Evolutionary conservation across 1,284 basidiomycete species (phyloP), one percentile per base, ranked within the genome.

Genomic region (Rhodotorula sp.): DNA sequence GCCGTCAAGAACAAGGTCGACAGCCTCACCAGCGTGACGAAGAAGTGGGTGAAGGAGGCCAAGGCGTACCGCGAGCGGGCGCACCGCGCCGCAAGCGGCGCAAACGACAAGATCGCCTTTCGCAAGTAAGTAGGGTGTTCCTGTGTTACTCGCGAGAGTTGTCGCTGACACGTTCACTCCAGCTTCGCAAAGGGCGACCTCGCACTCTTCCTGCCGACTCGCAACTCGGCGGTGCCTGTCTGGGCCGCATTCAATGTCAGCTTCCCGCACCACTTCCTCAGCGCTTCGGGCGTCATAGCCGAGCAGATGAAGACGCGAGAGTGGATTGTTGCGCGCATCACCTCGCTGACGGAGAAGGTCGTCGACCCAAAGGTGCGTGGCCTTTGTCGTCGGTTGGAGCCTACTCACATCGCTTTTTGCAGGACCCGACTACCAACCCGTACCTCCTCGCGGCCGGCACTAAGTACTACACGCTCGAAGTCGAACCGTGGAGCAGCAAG

Each of bases 21-120:
- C 32, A 60, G 70, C 27, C 74, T 81, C 46, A 76, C 90, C 32
- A 87, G 87, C 10, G 87, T 90, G n/a, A 90, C 94, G 64, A 89
- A 91, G 68, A 96, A 94, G 80, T 98, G 93, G 90, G 90, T 92
- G 81, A 96, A 94, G 80, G 92, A 95, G 78, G 95, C 92, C 82
- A 93, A 92, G 79, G 89, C 91, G 76, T 95, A 95, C 74, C 86
- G 92, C 57, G 94, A 98, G 74, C 87, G 91, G 29, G 88, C 91
- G 22, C 91, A 90, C 36, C 75, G 76, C 27, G 78, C 78, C 5
- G 65, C 76, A 7, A 66, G 68, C 5, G 72, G 74, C 2, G 71
- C 78, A 4, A 65, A 67, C 80, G 91, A 93, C 69, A 95, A 94
- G 82, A 94, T 97, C 66, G 90, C 92, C 2, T 95, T 96, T 80